Evolutionary conservation across 495 filamentous ascomycete species (phyloP).

Genomic region (Hyaloscypha bicolor): DNA sequence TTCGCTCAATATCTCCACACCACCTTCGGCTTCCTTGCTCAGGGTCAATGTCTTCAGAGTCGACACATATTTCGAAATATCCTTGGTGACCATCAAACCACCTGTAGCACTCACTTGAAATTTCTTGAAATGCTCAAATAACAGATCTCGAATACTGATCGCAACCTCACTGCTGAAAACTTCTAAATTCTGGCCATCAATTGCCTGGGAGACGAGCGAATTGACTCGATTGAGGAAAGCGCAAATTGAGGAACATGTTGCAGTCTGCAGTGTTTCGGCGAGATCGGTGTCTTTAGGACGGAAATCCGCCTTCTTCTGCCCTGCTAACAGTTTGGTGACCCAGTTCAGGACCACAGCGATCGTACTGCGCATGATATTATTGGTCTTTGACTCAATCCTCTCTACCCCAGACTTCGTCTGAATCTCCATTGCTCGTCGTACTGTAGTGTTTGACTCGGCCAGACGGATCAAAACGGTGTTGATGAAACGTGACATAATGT

Average conservation of each 20-base stretch:
- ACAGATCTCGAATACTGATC: slow-evolving; percentile 68
- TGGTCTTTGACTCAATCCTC: slow-evolving; percentile 86
- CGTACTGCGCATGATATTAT: slow-evolving; percentile 80
- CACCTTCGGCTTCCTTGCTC: slow-evolving; percentile 65
- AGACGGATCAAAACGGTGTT: slow-evolving; percentile 89
- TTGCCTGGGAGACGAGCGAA: slow-evolving; percentile 59
- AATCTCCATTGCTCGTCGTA: slow-evolving; percentile 88
- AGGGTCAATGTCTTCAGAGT: slow-evolving; percentile 80
- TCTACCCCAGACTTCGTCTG: slow-evolving; percentile 71
- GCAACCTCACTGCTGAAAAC: slow-evolving; percentile 85
- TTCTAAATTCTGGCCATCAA: slow-evolving; percentile 78
- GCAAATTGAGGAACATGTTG: slow-evolving; percentile 77
- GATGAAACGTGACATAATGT: slow-evolving; percentile 89
- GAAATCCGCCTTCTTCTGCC: slow-evolving; percentile 92
- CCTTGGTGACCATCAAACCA: slow-evolving; percentile 93
- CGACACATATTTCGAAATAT: slow-evolving; percentile 87
- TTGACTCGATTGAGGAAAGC: slow-evolving; percentile 72
- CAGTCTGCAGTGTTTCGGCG: slow-evolving; percentile 80
- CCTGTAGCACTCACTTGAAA: slow-evolving; percentile 90
- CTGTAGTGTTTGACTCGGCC: slow-evolving; percentile 83
- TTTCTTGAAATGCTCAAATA: slow-evolving; percentile 93
- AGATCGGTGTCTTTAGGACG: slow-evolving; percentile 83
- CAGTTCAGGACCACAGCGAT: slow-evolving; percentile 83
- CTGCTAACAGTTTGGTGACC: slow-evolving; percentile 70
- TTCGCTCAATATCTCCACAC: slow-evolving; percentile 84